phyloP scores from a whole-genome alignment of 495 filamentous ascomycete species.

The Hypoxylon rickii region DNA sequence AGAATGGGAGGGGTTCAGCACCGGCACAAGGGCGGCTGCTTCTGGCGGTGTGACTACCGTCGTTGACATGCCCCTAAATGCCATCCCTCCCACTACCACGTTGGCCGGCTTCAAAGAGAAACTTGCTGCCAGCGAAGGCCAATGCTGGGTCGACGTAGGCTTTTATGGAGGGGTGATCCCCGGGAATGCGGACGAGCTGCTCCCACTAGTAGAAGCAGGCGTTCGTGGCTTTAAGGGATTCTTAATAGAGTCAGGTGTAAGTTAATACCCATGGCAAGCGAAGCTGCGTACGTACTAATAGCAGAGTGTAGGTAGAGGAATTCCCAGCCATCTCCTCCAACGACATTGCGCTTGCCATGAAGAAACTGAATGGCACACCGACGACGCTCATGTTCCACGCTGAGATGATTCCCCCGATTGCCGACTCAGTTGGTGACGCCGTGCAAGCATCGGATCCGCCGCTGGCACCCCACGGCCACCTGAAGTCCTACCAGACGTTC shows the following conservation, averaged over 20 bases:
- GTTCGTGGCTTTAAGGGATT: slow-evolving; percentile 98
- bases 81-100: slow-evolving; percentile 95
- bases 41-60: slow-evolving; percentile 98
- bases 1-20: slow-evolving; percentile 98
- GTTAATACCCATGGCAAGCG: slow-evolving; percentile 38
- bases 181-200: slow-evolving; percentile 80
- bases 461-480: slow-evolving; percentile 71
- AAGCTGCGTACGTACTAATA: slow-evolving; percentile 1
- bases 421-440: slow-evolving; percentile 78
- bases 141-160: slow-evolving; percentile 98
- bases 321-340: slow-evolving; percentile 85
- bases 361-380: slow-evolving; percentile 69
- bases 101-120: slow-evolving; percentile 82
- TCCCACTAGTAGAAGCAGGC: slow-evolving; percentile 78
- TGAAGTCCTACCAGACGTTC: slow-evolving; percentile 86
- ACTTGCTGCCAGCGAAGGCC: slow-evolving; percentile 77
- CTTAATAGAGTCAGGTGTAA: slow-evolving; percentile 92
- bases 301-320: slow-evolving; percentile 73
- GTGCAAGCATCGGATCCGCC: slow-evolving; percentile 76
- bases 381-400: slow-evolving; percentile 99
- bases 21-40: slow-evolving; percentile 89
- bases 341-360: slow-evolving; percentile 81
- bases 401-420: slow-evolving; percentile 92
- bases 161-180: slow-evolving; percentile 97
- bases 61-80: slow-evolving; percentile 97